Evolutionary conservation across 176 grass and related monocot species (phyloP).

Genomic region (Zea luxurians): DNA sequence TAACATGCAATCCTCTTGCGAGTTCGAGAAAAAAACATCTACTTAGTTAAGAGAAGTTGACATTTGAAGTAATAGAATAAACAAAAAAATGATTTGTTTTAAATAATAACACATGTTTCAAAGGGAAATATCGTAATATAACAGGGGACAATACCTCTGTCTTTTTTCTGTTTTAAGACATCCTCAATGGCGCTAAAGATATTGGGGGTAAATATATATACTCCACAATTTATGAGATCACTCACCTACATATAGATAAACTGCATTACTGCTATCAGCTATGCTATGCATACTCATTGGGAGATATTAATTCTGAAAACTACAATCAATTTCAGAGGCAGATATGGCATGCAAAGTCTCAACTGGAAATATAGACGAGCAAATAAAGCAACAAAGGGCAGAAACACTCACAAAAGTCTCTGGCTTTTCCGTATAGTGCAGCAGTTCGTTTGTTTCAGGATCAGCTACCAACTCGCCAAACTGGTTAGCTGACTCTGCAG

Average conservation of each 20-base stretch:
- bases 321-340: conserved; percentile 9
- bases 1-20: too few relatives aligned
- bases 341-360: background rate
- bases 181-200: conserved; percentile 89
- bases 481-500: conserved; percentile 92
- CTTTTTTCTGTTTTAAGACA: conserved; percentile 82
- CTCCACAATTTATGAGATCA: conserved; percentile 96
- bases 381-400: conserved; percentile 31
- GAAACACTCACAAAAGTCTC: conserved; percentile 92
- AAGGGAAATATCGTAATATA: background rate
- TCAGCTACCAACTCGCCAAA: conserved; percentile 99
- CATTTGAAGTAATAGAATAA: conserved; percentile 6
- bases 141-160: conserved; percentile 61
- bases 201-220: conserved; percentile 97
- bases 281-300: background rate
- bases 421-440: conserved; percentile 95
- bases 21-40: background rate
- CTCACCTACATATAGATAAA: conserved; percentile 73
- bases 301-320: background rate
- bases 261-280: conserved; percentile 22
- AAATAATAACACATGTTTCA: background rate
- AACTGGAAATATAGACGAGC: background rate
- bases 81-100: background rate
- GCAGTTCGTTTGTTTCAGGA: conserved; percentile 88
- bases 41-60: background rate